Percentiles rank a stretch among this genome's conserved stretches.
phyloP scores from a whole-genome alignment of 2,329 filamentous ascomycete species.

The Calycina herbarum region DNA sequence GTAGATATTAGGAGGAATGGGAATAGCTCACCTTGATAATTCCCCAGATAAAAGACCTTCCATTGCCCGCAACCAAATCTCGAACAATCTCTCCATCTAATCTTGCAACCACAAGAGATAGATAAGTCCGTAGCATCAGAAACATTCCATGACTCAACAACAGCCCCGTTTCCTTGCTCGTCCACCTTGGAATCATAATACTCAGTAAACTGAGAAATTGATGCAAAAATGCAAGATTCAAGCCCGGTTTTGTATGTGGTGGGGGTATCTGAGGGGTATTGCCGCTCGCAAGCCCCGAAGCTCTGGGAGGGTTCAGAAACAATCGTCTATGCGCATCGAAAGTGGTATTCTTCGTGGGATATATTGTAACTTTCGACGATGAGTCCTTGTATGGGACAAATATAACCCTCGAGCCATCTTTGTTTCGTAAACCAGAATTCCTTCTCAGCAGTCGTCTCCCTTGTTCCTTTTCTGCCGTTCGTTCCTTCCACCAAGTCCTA shows the following conservation, averaged over 20 bases:
- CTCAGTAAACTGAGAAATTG: slow-evolving; percentile 95
- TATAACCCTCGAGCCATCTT: slow-evolving; percentile 92
- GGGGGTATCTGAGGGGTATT: slow-evolving; percentile 70
- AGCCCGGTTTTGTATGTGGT: slow-evolving; percentile 84
- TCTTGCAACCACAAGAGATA: slow-evolving; percentile 88
- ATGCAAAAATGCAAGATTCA: slow-evolving; percentile 94
- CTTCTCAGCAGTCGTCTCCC: slow-evolving; percentile 79
- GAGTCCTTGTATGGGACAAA: slow-evolving; percentile 89
- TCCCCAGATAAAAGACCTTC: slow-evolving; percentile 82
- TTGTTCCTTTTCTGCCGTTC: slow-evolving; percentile 76
- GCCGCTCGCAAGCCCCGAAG: slow-evolving; percentile 73
- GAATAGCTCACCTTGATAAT: slow-evolving; percentile 65
- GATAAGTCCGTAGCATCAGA: slow-evolving; percentile 86
- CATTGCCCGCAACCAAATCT: slow-evolving; percentile 93
- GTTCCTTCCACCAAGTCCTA: slow-evolving; percentile 73
- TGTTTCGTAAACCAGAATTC: slow-evolving; percentile 90
- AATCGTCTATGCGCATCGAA: slow-evolving; percentile 94
- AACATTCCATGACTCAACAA: slow-evolving; percentile 87
- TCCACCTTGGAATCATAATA: slow-evolving; percentile 96
- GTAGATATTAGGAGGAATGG: neutral
- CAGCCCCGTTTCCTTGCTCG: slow-evolving; percentile 91
- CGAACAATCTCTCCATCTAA: slow-evolving; percentile 95
- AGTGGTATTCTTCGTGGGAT: slow-evolving; percentile 85
- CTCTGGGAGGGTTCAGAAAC: slow-evolving; percentile 86
- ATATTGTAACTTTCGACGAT: slow-evolving; percentile 88